Evolutionary conservation across 2,329 filamentous ascomycete genomes (phyloP), one percentile per base, ranked within the genome.

Genomic region (Neoascochyta sp.): DNA sequence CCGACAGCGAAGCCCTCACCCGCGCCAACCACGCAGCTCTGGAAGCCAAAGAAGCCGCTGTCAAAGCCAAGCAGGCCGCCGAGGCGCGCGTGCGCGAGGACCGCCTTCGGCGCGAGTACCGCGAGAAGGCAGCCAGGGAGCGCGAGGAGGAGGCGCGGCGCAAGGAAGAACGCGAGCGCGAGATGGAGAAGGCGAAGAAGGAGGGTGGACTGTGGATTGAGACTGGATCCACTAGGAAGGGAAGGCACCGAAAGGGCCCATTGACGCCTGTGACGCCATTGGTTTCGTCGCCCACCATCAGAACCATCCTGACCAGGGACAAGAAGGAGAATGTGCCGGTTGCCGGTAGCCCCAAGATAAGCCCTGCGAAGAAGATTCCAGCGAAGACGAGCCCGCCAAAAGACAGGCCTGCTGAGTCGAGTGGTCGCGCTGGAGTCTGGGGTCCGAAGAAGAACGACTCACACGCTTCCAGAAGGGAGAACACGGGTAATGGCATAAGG

Each of bases 371-470:
- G n/a, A n/a, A n/a, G n/a, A n/a, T n/a, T n/a, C 22, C 29, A 3
- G 18, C 9, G 16, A 26, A 25, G 14, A 16, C 22, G 6, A n/a
- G 7, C 12, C 20, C 24, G 15, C 15, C 26, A 14, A 18, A 36
- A 12, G 33, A 41, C 6, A 23, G 27, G 11, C 22, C 22, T 14
- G 27, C 28, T 18, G 43, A 51, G 24, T 6, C 18, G 10, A 36
- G 43, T 14, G 48, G 50, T 18, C 31, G 50, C 24, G 50, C 48
- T n/a, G 50, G 50, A 3, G 18, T 19, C n/a, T 54, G 50, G 50
- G 48, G 46, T 7, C 48, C 48, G 7, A 54, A 45, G 44, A 52
- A 45, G 42, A 52, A n/a, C n/a, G n/a, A n/a, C n/a, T n/a, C n/a
- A n/a, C n/a, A n/a, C n/a, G n/a, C n/a, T n/a, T n/a, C n/a, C n/a